Conservation (phyloP, 805 yeast genomes). For the Wickerhamomyces kurtzmanii region DNA sequence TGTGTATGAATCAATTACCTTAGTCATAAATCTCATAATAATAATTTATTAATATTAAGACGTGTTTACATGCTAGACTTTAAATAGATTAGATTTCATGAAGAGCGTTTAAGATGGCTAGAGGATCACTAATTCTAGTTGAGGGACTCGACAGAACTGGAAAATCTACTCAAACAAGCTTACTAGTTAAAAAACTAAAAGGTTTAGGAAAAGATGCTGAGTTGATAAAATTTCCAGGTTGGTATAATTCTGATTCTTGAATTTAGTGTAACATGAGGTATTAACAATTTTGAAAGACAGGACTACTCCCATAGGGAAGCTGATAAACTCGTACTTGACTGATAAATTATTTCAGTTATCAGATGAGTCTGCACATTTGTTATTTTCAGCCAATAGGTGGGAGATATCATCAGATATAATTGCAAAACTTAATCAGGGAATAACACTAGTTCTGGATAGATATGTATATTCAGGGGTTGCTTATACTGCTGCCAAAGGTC, state of each 20-base stretch:
- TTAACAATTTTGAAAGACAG: slow-evolving; percentile 35
- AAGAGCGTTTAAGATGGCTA: slow-evolving; percentile 11
- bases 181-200: slow-evolving; percentile 22
- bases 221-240: slow-evolving; percentile 66
- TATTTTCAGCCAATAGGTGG: slow-evolving; percentile 95
- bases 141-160: slow-evolving; percentile 97
- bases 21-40: no score
- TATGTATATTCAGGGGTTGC: slow-evolving; percentile 92
- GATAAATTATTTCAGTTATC: slow-evolving; percentile 38
- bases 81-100: no score
- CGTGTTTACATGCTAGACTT: no score
- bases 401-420: slow-evolving; percentile 49
- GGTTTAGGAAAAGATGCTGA: slow-evolving; percentile 25
- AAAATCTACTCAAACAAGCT: slow-evolving; percentile 71
- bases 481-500: slow-evolving; percentile 78
- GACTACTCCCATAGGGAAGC: slow-evolving; percentile 67
- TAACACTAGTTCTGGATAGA: slow-evolving; percentile 65
- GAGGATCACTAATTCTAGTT: slow-evolving; percentile 72
- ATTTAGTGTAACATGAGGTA: neutral
- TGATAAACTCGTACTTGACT: slow-evolving; percentile 66
- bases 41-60: no score
- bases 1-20: no score
- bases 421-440: slow-evolving; percentile 37
- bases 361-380: slow-evolving; percentile 77
- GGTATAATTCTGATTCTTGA: slow-evolving; percentile 2